Conservation (phyloP, 164 flowering plant species). For the Echeveria elegans region DNA sequence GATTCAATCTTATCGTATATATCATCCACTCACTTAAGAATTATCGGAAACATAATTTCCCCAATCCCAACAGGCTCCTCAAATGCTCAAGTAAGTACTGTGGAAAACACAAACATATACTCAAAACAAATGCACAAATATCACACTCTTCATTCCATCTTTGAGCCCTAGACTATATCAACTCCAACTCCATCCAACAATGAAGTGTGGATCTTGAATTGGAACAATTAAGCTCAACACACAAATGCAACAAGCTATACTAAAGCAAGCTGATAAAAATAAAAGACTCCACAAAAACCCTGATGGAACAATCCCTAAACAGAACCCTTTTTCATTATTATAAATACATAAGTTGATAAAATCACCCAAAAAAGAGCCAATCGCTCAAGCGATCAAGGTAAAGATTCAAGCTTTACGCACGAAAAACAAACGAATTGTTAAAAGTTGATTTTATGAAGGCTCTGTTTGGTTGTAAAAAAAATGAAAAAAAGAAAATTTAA, state of each 20-base stretch:
- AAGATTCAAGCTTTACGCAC: no score
- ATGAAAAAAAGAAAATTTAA: no score
- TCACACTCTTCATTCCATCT: no score
- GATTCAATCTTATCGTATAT: background rate
- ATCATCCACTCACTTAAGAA: background rate
- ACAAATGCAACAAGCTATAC: background rate
- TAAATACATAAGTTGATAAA: no score
- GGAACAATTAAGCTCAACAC: background rate
- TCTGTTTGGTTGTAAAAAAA: no score
- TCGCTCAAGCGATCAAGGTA: no score
- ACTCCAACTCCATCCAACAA: no score
- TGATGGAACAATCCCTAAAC: background rate
- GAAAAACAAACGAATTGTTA: no score
- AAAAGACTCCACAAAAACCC: background rate
- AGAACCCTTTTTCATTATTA: no score
- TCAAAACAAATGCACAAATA: background rate
- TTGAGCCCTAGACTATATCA: no score
- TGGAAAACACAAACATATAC: background rate
- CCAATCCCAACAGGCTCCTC: background rate
- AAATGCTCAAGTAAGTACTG: background rate
- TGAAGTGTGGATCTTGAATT: background rate
- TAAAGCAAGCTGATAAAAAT: background rate
- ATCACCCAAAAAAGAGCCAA: no score
- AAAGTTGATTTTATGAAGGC: no score
- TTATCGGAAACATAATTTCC: background rate